Conservation (phyloP, 805 yeast species). For the Kluyveromyces lactis region DNA sequence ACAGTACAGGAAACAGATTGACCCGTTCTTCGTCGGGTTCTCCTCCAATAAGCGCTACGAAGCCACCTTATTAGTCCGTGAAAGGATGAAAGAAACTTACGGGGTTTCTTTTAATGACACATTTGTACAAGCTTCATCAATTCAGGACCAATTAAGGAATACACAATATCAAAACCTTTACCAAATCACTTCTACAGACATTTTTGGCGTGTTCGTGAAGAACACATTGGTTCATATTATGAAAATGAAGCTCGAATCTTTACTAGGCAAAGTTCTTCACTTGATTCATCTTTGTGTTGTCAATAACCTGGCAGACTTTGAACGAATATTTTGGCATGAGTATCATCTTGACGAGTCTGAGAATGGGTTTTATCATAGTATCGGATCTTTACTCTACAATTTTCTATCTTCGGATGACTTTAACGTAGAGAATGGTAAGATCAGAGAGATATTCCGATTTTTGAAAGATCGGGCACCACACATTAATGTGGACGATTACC, state of each 20-base stretch:
- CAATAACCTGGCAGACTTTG: constrained; percentile 33
- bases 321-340: constrained; percentile 31
- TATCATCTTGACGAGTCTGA: constrained; percentile 32
- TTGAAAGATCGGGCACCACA: constrained; percentile 23
- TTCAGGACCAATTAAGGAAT: constrained; percentile 27
- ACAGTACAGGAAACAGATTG: constrained; percentile 44
- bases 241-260: constrained; percentile 41
- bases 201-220: constrained; percentile 47
- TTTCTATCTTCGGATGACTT: constrained; percentile 36
- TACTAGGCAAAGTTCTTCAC: constrained; percentile 54
- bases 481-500: constrained; percentile 24
- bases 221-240: constrained; percentile 36
- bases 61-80: constrained; percentile 58
- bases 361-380: constrained; percentile 31
- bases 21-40: constrained; percentile 78
- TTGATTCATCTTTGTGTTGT: constrained; percentile 55
- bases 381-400: constrained; percentile 32
- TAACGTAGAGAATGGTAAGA: constrained; percentile 41
- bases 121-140: constrained; percentile 46
- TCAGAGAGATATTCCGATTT: constrained; percentile 44
- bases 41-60: constrained; percentile 76
- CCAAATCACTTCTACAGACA: constrained; percentile 42
- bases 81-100: constrained; percentile 35
- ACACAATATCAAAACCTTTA: constrained; percentile 39
- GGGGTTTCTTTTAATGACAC: constrained; percentile 38